These are phyloP conservation scores for Suillus weaverae DNA, from an alignment of 768 basidiomycete species.

Conservation along the genomic window DNA sequence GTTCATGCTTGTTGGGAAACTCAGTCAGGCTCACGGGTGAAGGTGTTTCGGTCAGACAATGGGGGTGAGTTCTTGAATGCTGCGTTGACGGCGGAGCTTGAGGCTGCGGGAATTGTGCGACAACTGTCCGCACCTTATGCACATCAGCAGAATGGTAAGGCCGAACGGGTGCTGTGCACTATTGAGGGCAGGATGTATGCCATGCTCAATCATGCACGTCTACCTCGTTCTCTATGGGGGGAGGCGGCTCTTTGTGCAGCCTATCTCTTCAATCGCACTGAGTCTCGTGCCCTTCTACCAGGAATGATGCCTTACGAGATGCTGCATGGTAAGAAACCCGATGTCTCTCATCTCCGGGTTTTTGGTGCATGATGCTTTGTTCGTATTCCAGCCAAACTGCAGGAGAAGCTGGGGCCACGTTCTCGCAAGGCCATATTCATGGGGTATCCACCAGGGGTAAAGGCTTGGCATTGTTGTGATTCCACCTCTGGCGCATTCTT, in stretches of 20 bases:
- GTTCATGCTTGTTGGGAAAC: neutral
- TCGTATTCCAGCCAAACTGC: neutral
- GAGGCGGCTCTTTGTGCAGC: neutral
- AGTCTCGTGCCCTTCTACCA: neutral
- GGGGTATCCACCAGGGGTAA: too few relatives aligned
- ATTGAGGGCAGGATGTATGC: neutral
- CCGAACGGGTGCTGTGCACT: neutral
- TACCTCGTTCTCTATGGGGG: neutral
- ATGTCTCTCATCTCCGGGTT: neutral
- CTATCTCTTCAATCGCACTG: neutral
- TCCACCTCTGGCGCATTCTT: too few relatives aligned
- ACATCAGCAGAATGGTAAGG: neutral
- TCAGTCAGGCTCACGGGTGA: neutral
- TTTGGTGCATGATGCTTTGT: neutral
- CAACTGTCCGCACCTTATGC: constrained; percentile 21
- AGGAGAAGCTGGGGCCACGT: too few relatives aligned
- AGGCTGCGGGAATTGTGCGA: constrained; percentile 15
- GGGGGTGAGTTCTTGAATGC: neutral
- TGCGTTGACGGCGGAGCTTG: neutral
- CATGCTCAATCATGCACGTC: neutral
- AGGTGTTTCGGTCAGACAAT: neutral
- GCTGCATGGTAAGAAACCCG: neutral
- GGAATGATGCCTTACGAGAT: neutral
- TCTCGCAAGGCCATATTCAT: too few relatives aligned
- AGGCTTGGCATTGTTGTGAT: too few relatives aligned